phyloP scores from a whole-genome alignment of 2,329 filamentous ascomycete species.

The Talaromyces sp. region DNA sequence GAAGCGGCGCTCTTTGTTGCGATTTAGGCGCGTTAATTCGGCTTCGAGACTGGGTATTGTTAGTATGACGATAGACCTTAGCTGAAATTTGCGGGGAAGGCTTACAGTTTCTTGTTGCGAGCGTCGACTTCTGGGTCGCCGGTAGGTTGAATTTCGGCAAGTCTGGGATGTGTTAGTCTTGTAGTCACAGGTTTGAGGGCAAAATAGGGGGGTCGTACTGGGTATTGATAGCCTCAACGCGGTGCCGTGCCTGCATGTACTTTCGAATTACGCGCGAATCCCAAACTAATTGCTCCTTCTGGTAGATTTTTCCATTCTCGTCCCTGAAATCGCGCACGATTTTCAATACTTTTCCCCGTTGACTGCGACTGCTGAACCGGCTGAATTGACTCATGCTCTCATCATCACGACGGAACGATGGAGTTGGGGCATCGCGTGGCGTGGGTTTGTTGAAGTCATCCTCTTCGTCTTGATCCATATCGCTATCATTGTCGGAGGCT shows the following conservation, averaged over 20 bases:
- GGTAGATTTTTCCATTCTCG: conserved; percentile 60
- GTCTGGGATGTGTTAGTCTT: conserved; percentile 36
- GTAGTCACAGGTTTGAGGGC: neutral
- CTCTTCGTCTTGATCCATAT: conserved; percentile 53
- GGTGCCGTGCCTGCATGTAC: conserved; percentile 75
- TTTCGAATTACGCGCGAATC: conserved; percentile 84
- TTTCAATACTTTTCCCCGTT: conserved; percentile 64
- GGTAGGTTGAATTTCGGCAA: conserved; percentile 60
- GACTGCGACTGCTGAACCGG: conserved; percentile 65
- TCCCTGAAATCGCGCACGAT: conserved; percentile 69
- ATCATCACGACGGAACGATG: conserved; percentile 56
- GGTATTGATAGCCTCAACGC: conserved; percentile 66
- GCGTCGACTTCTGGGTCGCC: conserved; percentile 64
- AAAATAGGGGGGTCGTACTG: conserved; percentile 54
- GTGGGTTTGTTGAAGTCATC: conserved; percentile 51
- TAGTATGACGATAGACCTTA: conserved; percentile 7
- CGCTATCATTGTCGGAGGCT: conserved; percentile 69
- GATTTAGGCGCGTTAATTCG: conserved; percentile 78
- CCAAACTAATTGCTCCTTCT: conserved; percentile 60
- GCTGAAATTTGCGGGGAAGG: neutral
- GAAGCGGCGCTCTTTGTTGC: conserved; percentile 85
- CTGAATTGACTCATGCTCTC: conserved; percentile 79
- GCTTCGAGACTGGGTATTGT: conserved; percentile 55
- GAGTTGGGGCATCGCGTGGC: conserved; percentile 61
- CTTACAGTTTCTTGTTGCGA: conserved; percentile 57